Evolutionary conservation across 495 filamentous ascomycete species (phyloP).

Genomic region (Lentithecium fluviatile): DNA sequence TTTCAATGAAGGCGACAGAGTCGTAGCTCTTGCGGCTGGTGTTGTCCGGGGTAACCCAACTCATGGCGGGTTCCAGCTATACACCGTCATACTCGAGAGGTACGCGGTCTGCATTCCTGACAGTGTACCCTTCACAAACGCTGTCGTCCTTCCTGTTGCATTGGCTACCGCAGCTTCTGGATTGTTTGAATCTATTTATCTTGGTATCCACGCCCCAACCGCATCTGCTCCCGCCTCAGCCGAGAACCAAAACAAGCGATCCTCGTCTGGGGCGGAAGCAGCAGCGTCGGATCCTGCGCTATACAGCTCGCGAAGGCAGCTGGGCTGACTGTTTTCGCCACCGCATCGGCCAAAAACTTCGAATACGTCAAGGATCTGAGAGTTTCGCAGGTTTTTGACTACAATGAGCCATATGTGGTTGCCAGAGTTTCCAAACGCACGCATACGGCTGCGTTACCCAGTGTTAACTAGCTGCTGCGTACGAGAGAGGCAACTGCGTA

Average conservation of each 20-base stretch:
- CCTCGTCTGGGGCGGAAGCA: slow-evolving; percentile 42
- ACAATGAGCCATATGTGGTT: slow-evolving; percentile 37
- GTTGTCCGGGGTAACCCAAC: slow-evolving; percentile 5
- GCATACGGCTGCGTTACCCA: too few relatives aligned
- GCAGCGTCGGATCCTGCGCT: slow-evolving; percentile 36
- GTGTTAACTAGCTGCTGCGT: too few relatives aligned
- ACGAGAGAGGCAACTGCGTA: too few relatives aligned
- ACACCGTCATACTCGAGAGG: slow-evolving; percentile 15
- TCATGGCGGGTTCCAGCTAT: slow-evolving; percentile 26
- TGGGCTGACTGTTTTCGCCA: slow-evolving; percentile 36
- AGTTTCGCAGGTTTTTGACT: slow-evolving; percentile 36
- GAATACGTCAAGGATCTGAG: slow-evolving; percentile 36
- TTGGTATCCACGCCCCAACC: slow-evolving; percentile 37
- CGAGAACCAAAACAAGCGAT: slow-evolving; percentile 34
- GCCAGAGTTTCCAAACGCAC: too few relatives aligned
- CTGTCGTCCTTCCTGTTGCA: slow-evolving; percentile 50
- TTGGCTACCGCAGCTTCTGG: slow-evolving; percentile 51
- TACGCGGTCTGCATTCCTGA: slow-evolving; percentile 45
- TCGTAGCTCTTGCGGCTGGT: slow-evolving; percentile 31
- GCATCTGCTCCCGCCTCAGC: slow-evolving; percentile 23
- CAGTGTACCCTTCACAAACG: slow-evolving; percentile 45
- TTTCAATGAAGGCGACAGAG: slow-evolving; percentile 37
- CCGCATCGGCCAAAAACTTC: slow-evolving; percentile 35
- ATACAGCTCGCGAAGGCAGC: slow-evolving; percentile 36
- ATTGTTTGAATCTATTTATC: slow-evolving; percentile 46